Conservation (phyloP, 805 yeast species). For the Wickerhamia fluorescens region DNA sequence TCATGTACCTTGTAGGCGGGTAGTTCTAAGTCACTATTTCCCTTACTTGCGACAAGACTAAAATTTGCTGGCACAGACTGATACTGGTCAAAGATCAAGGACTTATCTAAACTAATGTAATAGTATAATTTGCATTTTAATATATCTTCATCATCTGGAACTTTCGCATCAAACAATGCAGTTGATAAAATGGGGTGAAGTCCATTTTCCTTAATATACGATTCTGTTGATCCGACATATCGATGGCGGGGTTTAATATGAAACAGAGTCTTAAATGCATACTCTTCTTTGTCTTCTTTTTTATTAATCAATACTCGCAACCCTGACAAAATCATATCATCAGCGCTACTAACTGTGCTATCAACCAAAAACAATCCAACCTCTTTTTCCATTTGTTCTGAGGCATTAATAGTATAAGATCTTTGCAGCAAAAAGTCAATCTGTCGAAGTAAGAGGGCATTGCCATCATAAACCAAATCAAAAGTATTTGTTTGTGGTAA, state of each 20-base stretch:
- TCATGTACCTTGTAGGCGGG: constrained; percentile 29
- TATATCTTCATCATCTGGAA: constrained; percentile 15
- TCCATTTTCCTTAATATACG: constrained; percentile 19
- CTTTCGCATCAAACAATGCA: constrained; percentile 4
- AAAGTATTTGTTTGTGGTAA: background rate
- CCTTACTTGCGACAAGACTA: constrained; percentile 19
- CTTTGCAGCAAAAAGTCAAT: background rate
- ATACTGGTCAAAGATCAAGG: constrained; percentile 33
- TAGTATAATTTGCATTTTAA: constrained; percentile 25
- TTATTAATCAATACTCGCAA: constrained; percentile 22
- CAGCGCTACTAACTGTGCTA: constrained; percentile 17
- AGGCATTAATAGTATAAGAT: constrained; percentile 1
- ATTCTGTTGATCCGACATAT: background rate
- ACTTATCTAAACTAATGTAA: constrained; percentile 23
- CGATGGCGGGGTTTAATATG: constrained; percentile 37
- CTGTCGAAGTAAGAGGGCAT: constrained; percentile 1
- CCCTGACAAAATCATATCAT: constrained; percentile 32
- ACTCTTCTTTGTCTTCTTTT: constrained; percentile 9
- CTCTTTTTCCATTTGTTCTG: constrained; percentile 16
- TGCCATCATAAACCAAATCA: constrained; percentile 2
- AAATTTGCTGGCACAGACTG: constrained; percentile 22
- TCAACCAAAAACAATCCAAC: constrained; percentile 31
- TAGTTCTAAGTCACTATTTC: constrained; percentile 30
- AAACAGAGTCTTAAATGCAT: constrained; percentile 30
- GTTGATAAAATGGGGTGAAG: constrained; percentile 29